These are phyloP conservation scores for Lentinula boryana DNA, from an alignment of 768 basidiomycete genomes.

Conservation along the genomic window DNA sequence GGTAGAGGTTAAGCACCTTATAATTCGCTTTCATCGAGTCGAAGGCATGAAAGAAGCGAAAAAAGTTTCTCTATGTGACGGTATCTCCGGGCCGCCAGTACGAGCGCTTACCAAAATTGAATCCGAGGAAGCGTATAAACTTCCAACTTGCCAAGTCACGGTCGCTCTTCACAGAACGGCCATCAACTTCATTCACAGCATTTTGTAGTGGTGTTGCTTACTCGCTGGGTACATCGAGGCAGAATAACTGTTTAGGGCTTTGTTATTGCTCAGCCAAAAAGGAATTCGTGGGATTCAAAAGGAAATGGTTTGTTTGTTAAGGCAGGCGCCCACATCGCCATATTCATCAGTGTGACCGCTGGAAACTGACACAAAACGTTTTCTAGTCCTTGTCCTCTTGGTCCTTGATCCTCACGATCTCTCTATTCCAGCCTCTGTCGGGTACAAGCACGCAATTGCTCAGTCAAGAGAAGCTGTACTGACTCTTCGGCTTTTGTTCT, in stretches of 20 bases:
- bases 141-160: neutral
- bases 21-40: slow-evolving; percentile 69
- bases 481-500: neutral
- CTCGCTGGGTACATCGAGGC: neutral
- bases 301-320: neutral
- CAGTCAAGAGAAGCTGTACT: neutral
- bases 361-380: slow-evolving; percentile 2
- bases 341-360: slow-evolving; percentile 3
- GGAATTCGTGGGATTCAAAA: neutral
- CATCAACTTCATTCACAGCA: neutral
- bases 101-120: neutral
- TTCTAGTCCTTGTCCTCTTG: neutral
- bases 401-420: neutral
- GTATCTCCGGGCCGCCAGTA: neutral
- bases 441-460: neutral
- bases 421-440: neutral
- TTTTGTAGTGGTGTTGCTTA: neutral
- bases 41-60: neutral
- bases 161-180: neutral
- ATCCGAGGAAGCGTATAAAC: neutral
- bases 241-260: neutral
- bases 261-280: neutral
- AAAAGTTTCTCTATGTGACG: neutral
- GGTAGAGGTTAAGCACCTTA: slow-evolving; percentile 36
- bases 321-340: slow-evolving; percentile 4